These are phyloP conservation scores for Escallonia herrerae DNA, from an alignment of 129 eudicot species.

Conservation along the genomic window DNA sequence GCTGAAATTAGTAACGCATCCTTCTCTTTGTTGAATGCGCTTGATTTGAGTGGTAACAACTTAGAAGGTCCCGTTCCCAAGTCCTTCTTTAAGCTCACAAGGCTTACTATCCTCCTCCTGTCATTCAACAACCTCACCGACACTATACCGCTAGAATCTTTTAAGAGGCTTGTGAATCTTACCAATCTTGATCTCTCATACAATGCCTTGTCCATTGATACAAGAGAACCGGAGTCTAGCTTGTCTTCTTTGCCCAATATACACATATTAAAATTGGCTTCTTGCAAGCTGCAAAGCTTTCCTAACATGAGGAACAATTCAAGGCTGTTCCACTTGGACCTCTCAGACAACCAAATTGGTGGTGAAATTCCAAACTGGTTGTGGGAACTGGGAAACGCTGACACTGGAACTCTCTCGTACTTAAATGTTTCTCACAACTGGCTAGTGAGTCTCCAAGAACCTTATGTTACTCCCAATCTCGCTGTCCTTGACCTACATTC, in stretches of 20 bases:
- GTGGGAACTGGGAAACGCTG: slow-evolving; percentile 30
- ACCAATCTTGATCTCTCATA: slow-evolving; percentile 57
- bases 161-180: slow-evolving; percentile 34
- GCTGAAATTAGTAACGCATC: slow-evolving; percentile 5
- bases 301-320: slow-evolving; percentile 49
- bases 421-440: slow-evolving; percentile 58
- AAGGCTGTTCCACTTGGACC: slow-evolving; percentile 36
- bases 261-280: slow-evolving; percentile 44
- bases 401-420: slow-evolving; percentile 1
- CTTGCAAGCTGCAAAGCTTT: slow-evolving; percentile 41
- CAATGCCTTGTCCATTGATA: slow-evolving; percentile 38
- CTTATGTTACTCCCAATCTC: slow-evolving; percentile 11
- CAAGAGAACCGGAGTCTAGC: slow-evolving; percentile 2
- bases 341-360: slow-evolving; percentile 52
- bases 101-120: slow-evolving; percentile 36
- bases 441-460: slow-evolving; percentile 26
- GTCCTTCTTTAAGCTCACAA: slow-evolving; percentile 39
- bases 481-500: slow-evolving; percentile 48
- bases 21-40: slow-evolving; percentile 21
- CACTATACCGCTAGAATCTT: slow-evolving; percentile 12
- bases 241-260: slow-evolving; percentile 27
- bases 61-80: slow-evolving; percentile 45
- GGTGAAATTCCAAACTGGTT: slow-evolving; percentile 70
- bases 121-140: slow-evolving; percentile 50
- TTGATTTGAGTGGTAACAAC: slow-evolving; percentile 46